Conservation (phyloP, 2,329 filamentous ascomycete species). For the Aureobasidium sp. region DNA sequence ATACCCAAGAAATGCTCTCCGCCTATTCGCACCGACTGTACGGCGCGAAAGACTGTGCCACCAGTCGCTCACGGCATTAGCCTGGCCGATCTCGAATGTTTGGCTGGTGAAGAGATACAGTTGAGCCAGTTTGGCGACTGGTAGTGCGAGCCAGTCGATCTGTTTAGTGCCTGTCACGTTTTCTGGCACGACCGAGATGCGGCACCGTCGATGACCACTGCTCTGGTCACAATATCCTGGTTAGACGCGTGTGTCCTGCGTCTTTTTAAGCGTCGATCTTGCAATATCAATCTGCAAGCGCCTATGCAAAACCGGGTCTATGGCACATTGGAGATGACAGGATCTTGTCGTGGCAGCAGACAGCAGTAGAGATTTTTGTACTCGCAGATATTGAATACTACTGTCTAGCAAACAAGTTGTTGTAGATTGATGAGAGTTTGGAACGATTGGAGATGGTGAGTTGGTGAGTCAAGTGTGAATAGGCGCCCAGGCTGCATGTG, state of each 20-base stretch:
- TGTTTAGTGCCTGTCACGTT: neutral
- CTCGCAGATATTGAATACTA: neutral
- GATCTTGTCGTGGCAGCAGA: neutral
- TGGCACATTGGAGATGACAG: neutral
- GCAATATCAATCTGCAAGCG: neutral
- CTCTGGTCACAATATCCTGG: neutral
- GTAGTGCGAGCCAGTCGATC: neutral
- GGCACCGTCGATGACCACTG: neutral
- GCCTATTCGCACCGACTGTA: neutral
- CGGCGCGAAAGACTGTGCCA: neutral
- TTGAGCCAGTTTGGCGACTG: constrained; percentile 21
- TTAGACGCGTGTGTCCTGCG: neutral
- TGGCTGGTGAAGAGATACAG: constrained; percentile 28
- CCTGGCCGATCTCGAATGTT: constrained; percentile 25
- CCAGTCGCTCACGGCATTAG: constrained; percentile 20
- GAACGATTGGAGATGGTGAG: neutral
- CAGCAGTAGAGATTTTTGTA: neutral
- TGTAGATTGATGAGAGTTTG: neutral
- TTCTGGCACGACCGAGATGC: neutral
- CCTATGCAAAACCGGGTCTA: neutral
- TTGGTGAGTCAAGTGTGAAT: neutral
- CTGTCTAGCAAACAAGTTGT: neutral
- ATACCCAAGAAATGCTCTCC: constrained; percentile 4
- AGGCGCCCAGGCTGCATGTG: neutral
- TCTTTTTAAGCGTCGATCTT: neutral